These are phyloP conservation scores for Xylariaceae sp. DNA, from an alignment of 2,329 filamentous ascomycete genomes.

Conservation along the genomic window DNA sequence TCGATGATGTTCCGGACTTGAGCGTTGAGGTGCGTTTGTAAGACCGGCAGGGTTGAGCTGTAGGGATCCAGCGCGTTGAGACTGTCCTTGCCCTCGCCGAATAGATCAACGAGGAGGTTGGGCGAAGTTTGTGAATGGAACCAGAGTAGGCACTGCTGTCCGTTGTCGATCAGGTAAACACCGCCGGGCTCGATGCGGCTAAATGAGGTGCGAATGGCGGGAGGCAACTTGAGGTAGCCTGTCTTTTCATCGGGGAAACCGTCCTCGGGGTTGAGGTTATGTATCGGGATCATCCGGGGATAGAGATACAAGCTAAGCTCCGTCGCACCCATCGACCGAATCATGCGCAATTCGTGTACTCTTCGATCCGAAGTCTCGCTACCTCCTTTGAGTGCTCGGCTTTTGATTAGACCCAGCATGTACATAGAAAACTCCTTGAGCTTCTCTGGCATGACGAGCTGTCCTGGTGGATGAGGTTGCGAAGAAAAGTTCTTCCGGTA, in stretches of 20 bases:
- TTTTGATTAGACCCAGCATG: conserved; percentile 84
- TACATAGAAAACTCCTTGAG: conserved; percentile 98
- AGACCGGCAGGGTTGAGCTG: conserved; percentile 69
- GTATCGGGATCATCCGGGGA: conserved; percentile 84
- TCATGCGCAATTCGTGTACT: conserved; percentile 84
- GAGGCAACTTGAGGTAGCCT: conserved; percentile 80
- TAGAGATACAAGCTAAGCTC: conserved; percentile 92
- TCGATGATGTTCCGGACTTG: conserved; percentile 92
- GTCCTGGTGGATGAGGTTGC: conserved; percentile 78
- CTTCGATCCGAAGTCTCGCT: conserved; percentile 85
- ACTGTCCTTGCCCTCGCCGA: conserved; percentile 67
- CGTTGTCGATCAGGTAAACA: conserved; percentile 92
- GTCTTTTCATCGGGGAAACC: conserved; percentile 86
- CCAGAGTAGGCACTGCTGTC: conserved; percentile 88
- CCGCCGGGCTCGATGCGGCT: conserved; percentile 85
- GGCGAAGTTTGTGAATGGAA: conserved; percentile 88
- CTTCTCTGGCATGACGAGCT: conserved; percentile 91
- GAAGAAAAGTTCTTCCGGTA: conserved; percentile 89
- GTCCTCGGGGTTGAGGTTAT: conserved; percentile 81
- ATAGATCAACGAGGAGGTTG: conserved; percentile 84
- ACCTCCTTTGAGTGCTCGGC: conserved; percentile 86
- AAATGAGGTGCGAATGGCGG: conserved; percentile 75
- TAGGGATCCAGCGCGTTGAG: conserved; percentile 79
- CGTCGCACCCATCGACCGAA: conserved; percentile 78
- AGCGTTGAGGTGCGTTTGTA: conserved; percentile 89